Percentiles rank a stretch among this genome's conserved stretches.
Evolutionary conservation across 1,139 yeast genomes (phyloP).

Genomic region (Hemisphaericaspora xylofermentans): DNA sequence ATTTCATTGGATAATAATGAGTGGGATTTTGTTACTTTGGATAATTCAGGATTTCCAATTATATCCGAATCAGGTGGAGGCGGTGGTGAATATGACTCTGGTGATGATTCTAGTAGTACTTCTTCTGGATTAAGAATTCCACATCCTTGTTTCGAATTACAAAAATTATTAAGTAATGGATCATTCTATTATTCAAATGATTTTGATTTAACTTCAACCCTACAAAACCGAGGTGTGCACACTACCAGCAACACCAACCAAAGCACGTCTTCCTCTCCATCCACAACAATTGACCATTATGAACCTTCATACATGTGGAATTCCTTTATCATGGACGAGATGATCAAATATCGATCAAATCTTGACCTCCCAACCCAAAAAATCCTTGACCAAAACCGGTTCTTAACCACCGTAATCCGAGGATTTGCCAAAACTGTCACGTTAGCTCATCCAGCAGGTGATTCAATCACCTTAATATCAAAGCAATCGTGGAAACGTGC

Average conservation of each 20-base stretch:
- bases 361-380: constrained; percentile 58
- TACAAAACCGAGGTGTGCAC: constrained; percentile 73
- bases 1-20: constrained; percentile 66
- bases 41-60: constrained; percentile 62
- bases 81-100: constrained; percentile 18
- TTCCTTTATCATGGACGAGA: constrained; percentile 81
- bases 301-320: constrained; percentile 97
- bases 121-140: constrained; percentile 43
- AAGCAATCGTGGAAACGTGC: constrained; percentile 96
- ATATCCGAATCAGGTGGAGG: constrained; percentile 19
- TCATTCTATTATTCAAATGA: constrained; percentile 90
- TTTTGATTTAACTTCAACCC: constrained; percentile 81
- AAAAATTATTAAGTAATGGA: constrained; percentile 78
- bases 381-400: constrained; percentile 69
- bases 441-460: constrained; percentile 48
- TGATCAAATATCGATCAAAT: constrained; percentile 70
- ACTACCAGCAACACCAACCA: not conserved
- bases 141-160: constrained; percentile 83
- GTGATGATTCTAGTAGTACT: too few species aligned
- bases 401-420: constrained; percentile 85
- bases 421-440: constrained; percentile 88
- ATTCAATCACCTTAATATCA: constrained; percentile 77
- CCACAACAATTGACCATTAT: constrained; percentile 46
- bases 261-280: too few species aligned
- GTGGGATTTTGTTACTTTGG: constrained; percentile 77